Conservation (phyloP, 305 asterid species). For the Solanum chacoense region DNA sequence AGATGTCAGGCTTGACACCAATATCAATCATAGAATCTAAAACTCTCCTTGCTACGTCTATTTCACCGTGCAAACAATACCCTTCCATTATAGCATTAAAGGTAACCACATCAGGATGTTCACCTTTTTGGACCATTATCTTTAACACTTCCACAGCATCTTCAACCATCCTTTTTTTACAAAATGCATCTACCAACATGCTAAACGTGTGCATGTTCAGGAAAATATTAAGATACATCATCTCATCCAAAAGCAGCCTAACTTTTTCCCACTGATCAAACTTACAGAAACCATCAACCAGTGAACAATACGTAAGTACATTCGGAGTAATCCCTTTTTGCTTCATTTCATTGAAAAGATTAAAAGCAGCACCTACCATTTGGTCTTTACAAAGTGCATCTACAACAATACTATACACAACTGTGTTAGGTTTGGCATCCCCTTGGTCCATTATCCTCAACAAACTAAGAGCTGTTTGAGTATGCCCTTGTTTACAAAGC, state of each 20-base stretch:
- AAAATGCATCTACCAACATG: neutral
- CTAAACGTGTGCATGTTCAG: neutral
- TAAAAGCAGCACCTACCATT: slow-evolving; percentile 9
- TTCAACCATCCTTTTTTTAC: slow-evolving; percentile 2
- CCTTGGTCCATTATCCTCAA: slow-evolving; percentile 5
- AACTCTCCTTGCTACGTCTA: neutral
- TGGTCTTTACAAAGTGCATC: slow-evolving; percentile 9
- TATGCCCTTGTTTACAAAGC: neutral
- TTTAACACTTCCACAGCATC: slow-evolving; percentile 4
- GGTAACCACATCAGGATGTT: slow-evolving; percentile 4
- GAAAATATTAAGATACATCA: neutral
- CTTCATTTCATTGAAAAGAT: neutral
- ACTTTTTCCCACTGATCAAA: slow-evolving; percentile 10
- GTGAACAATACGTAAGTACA: slow-evolving; percentile 5
- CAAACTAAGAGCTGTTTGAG: slow-evolving; percentile 8
- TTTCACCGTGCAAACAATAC: slow-evolving; percentile 10
- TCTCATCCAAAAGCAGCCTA: slow-evolving; percentile 1
- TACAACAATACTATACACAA: slow-evolving; percentile 5
- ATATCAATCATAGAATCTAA: neutral
- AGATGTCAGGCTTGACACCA: neutral
- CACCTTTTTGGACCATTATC: neutral
- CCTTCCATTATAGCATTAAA: slow-evolving; percentile 11
- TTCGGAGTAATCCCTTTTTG: neutral
- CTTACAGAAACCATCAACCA: slow-evolving; percentile 12
- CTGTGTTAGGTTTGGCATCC: neutral